Evolutionary conservation across 2,329 filamentous ascomycete species (phyloP), one percentile per base, ranked within the genome.

Genomic region (Rhynchosporium graminicola): DNA sequence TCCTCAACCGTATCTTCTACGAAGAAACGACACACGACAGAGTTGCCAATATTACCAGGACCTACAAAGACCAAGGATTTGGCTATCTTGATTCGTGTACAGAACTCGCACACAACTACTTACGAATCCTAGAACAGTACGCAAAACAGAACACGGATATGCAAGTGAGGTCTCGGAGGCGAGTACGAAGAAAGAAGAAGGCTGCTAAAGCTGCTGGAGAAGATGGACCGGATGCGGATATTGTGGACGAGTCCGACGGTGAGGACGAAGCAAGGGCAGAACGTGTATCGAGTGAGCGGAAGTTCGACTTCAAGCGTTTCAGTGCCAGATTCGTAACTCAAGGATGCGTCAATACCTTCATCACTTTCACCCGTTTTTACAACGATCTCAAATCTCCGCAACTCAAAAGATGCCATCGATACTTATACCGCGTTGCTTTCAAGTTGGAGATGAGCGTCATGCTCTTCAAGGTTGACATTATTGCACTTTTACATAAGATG

Each of bases 1-100:
- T 96, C 12, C 86, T 97, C 58, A 96, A 90, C 71, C 91, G 94
- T 65, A 91, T 99, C n/a, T 99, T 99, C 75, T 99, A 99, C 77
- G 95, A 99, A 76, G 92, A 98, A 73, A 86, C 91, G 0, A 97
- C 93, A 0, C 93, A 99, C 72, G 94, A 99, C 65, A 83, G 90
- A 29, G 85, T 99, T 57, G 84, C 94, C 36, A 85, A 87, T 63
- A 90, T 97, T 59, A 82, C 94, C 0, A 83, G 89, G 66, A 88
- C 84, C n/a, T 98, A 96, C 78, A 96, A 96, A 69, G 91, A 94
- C 64, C 95, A 98, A 77, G 90, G 91, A 0, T 95, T 97, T 69
- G 91, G 92, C 60, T 99, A 97, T 69, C 82, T 99, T 1, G 93
- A 99, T 76, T 89, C 93, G 5, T 88, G 89, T 62, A 98, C 94